Percentiles rank a stretch among this genome's conserved stretches.
Conservation (phyloP, 2,329 filamentous ascomycete species). For the Colletotrichum tamarilloi region DNA sequence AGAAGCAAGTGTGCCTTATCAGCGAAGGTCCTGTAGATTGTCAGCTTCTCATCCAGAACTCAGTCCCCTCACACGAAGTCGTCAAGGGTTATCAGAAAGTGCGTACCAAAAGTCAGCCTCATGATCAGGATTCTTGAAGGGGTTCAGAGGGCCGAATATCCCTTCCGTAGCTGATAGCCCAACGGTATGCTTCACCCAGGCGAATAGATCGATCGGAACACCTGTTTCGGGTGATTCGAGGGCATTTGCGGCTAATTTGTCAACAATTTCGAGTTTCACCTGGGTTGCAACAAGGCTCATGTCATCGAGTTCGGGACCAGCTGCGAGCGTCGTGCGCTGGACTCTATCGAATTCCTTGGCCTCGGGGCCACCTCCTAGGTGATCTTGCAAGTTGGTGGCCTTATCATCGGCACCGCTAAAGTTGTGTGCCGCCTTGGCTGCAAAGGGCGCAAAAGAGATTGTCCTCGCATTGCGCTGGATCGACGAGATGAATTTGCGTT, state of each 20-base stretch:
- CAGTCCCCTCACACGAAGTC: background rate
- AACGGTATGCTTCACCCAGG: slow-evolving; percentile 14
- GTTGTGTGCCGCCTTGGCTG: background rate
- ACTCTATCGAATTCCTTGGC: slow-evolving; percentile 14
- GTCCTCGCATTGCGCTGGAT: slow-evolving; percentile 19
- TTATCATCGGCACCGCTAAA: background rate
- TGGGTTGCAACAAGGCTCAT: background rate
- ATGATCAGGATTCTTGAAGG: slow-evolving; percentile 19
- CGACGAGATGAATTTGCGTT: slow-evolving; percentile 1
- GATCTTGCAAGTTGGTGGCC: background rate
- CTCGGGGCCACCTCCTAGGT: background rate
- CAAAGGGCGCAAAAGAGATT: slow-evolving; percentile 9
- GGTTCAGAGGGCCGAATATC: slow-evolving; percentile 26
- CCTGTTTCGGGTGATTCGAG: background rate
- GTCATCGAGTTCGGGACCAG: slow-evolving; percentile 7
- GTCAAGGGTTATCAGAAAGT: background rate
- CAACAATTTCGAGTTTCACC: background rate
- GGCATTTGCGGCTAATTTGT: background rate
- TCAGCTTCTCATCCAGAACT: background rate
- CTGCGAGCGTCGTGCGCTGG: background rate
- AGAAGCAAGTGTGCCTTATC: slow-evolving; percentile 3
- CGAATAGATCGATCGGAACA: slow-evolving; percentile 1
- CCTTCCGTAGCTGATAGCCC: slow-evolving; percentile 7
- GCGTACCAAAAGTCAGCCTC: slow-evolving; percentile 22
- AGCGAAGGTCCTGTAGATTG: background rate